Evolutionary conservation across 108 stramenopile genomes (phyloP), one percentile per base, ranked within the genome.

Genomic region (Mayamaea pseudoterrestris): DNA sequence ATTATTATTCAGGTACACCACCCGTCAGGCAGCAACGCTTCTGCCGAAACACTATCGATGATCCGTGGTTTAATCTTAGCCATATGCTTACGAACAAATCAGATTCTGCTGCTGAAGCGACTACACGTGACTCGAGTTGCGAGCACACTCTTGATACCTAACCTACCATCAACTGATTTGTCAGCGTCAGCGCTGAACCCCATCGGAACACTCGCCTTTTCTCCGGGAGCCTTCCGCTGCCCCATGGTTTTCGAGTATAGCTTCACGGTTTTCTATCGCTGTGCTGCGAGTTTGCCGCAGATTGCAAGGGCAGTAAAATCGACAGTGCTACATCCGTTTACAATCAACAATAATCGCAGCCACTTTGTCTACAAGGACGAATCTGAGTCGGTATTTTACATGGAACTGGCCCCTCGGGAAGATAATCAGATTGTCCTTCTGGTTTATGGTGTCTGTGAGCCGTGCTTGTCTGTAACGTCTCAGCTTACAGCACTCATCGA

Each of bases 341-440:
- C 81, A 14, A 53, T 88, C n/a, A 73, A 68, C 7, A 88, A 88
- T 52, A 53, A 73, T 46, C 34, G 45, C 2, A 61, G 73, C 37
- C 37, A 71, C 14, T 88, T 78, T 60, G 76, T 75, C 27, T 88
- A 83, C 54, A 82, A 73, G 50, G 85, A 88, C 58, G 80, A 80
- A 60, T 46, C 27, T 27, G 69, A 63, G 34, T 62, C 61, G 27
- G 69, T 88, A 17, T 83, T 80, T 48, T 88, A 88, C 68, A 76
- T 83, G 78, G 66, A 49, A n/a, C 48, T 88, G 5, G 52, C 58
- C 25, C 50, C 68, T 17, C 39, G 47, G 60, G 57, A 41, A 53
- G 47, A 64, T 20, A 60, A 68, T 11, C 44, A 59, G 8, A 73
- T 88, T 42, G 71, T 69, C 42, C 56, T 88, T 9, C 40, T 71